Evolutionary conservation across 78 protist genomes (phyloP), one percentile per base, ranked within the genome.

Genomic region (Dictyostelium capitatum): DNA sequence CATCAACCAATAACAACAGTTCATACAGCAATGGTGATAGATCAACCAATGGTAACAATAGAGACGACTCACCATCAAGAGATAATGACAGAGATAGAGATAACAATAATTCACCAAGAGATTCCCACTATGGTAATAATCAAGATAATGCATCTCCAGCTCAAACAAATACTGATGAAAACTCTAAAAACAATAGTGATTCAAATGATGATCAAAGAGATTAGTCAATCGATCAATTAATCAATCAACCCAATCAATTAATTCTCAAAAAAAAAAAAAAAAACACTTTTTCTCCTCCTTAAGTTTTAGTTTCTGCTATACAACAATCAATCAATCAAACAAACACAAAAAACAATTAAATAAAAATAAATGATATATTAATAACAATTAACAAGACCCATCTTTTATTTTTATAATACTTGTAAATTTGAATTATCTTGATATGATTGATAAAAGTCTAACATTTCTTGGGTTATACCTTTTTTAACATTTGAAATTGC

Each of bases 401-500:
- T 23, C 1, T 30, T 65, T 74, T 43, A 10, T 25, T 46, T 54
- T 77, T 89, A 89, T 12, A 90, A 37, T 20, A 64, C 50, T 62
- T 82, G 89, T 2, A 90, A 54, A 48, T 65, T 80, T 65, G 95
- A 90, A 73, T 90, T 74, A 64, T 93, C 89, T 67, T 78, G 89
- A 51, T 81, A 93, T 2, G 56, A 62, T 23, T 80, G 20, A 46
- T 93, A 93, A 41, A 93, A 93, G 9, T 47, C 74, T 5, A 93
- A 75, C 96, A 83, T 93, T 48, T 93, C 96, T 17, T 80, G 41
- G 6, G 96, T 93, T 4, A 93, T 93, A 43, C 89, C 91, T 28
- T 85, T 81, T 73, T 62, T 79, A 23, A 72, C 82, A 23, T 59
- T 30, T 11, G 32, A 15, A 41, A 79, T 82, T 28, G 91, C 95